Conservation (phyloP, 192 early-diverging fungal species). For the Umbelopsis sp. region DNA sequence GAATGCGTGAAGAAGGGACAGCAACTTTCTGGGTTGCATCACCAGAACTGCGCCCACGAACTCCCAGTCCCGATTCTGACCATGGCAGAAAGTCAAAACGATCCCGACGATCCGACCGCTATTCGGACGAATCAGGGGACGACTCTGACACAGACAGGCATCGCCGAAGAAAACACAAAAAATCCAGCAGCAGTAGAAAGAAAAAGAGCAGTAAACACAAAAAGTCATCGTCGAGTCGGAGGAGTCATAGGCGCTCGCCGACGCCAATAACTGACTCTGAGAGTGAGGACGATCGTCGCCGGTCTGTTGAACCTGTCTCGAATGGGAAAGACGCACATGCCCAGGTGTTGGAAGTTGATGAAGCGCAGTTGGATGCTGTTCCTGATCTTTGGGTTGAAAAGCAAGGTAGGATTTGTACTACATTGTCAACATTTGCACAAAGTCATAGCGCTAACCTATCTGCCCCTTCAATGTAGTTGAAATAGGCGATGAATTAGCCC, state of each 20-base stretch:
- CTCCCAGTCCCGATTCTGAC: slow-evolving; percentile 31
- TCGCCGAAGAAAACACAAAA: slow-evolving; percentile 24
- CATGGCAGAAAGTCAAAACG: slow-evolving; percentile 11
- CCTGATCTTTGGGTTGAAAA: slow-evolving; percentile 67
- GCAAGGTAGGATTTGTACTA: slow-evolving; percentile 32
- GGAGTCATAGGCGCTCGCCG: neutral
- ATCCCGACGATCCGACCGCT: slow-evolving; percentile 14
- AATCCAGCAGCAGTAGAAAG: slow-evolving; percentile 23
- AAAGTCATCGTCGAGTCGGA: slow-evolving; percentile 11
- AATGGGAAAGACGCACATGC: neutral
- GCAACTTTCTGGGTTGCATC: slow-evolving; percentile 51
- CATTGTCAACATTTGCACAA: neutral
- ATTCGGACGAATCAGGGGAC: slow-evolving; percentile 8
- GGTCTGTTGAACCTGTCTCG: neutral
- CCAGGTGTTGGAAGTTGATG: slow-evolving; percentile 29
- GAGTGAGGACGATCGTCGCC: slow-evolving; percentile 3
- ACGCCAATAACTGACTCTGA: slow-evolving; percentile 25
- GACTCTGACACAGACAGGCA: neutral
- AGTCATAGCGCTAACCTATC: neutral
- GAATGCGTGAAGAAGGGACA: slow-evolving; percentile 35
- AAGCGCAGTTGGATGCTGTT: slow-evolving; percentile 41
- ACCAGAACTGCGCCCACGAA: slow-evolving; percentile 37
- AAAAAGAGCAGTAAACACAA: slow-evolving; percentile 27
- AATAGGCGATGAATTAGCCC: slow-evolving; percentile 61
- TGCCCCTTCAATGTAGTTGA: slow-evolving; percentile 41